Evolutionary conservation across 352 stramenopile species (phyloP).

Genomic region (Phytophthora cactorum): DNA sequence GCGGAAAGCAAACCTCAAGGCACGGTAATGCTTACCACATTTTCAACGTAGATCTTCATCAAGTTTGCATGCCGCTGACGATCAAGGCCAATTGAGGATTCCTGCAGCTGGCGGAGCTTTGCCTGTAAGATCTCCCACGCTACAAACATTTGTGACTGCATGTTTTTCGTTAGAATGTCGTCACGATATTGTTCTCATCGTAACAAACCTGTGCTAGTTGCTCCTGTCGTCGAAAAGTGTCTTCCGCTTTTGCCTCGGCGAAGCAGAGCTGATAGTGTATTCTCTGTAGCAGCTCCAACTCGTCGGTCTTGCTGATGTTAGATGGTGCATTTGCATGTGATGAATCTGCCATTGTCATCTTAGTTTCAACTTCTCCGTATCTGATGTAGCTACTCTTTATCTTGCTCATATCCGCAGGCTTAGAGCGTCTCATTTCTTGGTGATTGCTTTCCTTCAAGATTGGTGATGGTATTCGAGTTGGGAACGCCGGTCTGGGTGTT

Average conservation of each 20-base stretch:
- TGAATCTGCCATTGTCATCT: background rate
- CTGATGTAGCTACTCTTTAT: background rate
- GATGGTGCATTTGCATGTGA: background rate
- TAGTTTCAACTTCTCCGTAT: background rate
- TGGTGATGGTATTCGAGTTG: slow-evolving; percentile 11
- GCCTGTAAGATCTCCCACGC: slow-evolving; percentile 52
- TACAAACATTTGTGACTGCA: slow-evolving; percentile 51
- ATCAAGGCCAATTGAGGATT: slow-evolving; percentile 47
- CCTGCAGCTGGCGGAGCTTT: slow-evolving; percentile 61
- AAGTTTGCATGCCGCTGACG: slow-evolving; percentile 37
- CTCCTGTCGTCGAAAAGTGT: slow-evolving; percentile 55
- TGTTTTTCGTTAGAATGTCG: background rate
- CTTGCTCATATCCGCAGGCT: background rate
- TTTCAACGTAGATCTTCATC: slow-evolving; percentile 33
- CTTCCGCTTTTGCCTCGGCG: slow-evolving; percentile 41
- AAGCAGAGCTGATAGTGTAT: slow-evolving; percentile 65
- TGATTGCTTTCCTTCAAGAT: background rate
- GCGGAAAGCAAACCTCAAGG: background rate
- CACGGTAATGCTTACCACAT: slow-evolving; percentile 34
- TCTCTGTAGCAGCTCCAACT: slow-evolving; percentile 56
- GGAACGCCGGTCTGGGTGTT: slow-evolving; percentile 17
- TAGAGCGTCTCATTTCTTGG: background rate
- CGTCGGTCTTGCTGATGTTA: slow-evolving; percentile 20
- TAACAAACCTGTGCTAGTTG: slow-evolving; percentile 46
- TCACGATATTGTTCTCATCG: background rate